Conservation (phyloP, 2,329 filamentous ascomycete species). For the Trichoderma sp. region DNA sequence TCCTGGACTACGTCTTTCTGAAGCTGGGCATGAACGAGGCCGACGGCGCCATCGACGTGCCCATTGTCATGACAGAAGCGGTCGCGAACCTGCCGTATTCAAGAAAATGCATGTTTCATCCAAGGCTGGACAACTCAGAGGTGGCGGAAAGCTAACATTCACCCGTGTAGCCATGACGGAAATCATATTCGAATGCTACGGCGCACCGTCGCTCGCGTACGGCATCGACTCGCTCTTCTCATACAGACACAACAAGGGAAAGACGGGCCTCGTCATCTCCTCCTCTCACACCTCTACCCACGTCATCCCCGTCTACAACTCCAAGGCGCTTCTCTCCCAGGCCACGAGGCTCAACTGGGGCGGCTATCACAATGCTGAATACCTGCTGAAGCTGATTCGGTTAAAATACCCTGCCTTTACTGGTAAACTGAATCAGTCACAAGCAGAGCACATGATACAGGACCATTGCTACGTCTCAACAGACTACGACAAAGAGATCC, state of each 20-base stretch:
- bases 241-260: constrained; percentile 87
- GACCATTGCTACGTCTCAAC: constrained; percentile 89
- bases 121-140: too few relatives aligned
- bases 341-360: constrained; percentile 94
- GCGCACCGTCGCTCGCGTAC: constrained; percentile 84
- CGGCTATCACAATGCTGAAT: constrained; percentile 85
- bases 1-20: constrained; percentile 91
- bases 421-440: constrained; percentile 80
- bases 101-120: constrained; percentile 69
- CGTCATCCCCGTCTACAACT: constrained; percentile 88
- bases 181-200: constrained; percentile 95
- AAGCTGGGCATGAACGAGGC: constrained; percentile 84
- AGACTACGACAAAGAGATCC: constrained; percentile 79
- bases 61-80: constrained; percentile 93
- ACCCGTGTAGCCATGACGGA: constrained; percentile 80
- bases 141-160: constrained; percentile 13
- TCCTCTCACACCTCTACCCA: constrained; percentile 94
- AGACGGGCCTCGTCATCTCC: constrained; percentile 83
- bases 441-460: constrained; percentile 83
- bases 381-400: constrained; percentile 82
- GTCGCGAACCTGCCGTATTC: constrained; percentile 90
- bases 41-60: constrained; percentile 76
- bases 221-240: constrained; percentile 97
- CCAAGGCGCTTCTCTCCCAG: constrained; percentile 80
- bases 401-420: constrained; percentile 92